phyloP scores from a whole-genome alignment of 129 eudicot genomes.

The Chrysanthemum lavandulifolium region DNA sequence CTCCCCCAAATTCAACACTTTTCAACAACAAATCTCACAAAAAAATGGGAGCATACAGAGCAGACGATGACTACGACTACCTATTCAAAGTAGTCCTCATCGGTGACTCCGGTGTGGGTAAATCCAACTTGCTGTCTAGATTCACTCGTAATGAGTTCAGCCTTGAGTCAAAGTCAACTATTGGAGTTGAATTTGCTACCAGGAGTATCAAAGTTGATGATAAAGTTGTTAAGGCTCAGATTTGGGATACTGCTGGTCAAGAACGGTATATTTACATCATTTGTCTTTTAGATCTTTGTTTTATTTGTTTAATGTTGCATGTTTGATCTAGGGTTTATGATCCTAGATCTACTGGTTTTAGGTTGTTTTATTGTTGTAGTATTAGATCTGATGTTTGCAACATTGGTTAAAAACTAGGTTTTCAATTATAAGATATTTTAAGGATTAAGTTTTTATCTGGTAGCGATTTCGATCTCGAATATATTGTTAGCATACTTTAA shows the following conservation, averaged over 20 bases:
- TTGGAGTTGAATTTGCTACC: slow-evolving; percentile 52
- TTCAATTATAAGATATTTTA: too few relatives aligned
- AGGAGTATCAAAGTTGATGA: slow-evolving; percentile 38
- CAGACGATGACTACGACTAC: slow-evolving; percentile 59
- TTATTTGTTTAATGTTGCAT: neutral
- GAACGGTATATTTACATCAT: slow-evolving; percentile 43
- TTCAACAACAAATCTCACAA: neutral
- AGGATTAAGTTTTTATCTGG: too few relatives aligned
- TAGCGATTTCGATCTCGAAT: too few relatives aligned
- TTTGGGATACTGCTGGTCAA: slow-evolving; percentile 75
- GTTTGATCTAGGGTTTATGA: neutral
- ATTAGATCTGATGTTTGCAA: slow-evolving; percentile 19
- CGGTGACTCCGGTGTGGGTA: slow-evolving; percentile 49
- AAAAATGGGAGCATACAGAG: slow-evolving; percentile 54
- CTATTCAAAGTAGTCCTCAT: slow-evolving; percentile 46
- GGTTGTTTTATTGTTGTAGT: neutral
- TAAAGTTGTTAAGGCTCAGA: slow-evolving; percentile 72
- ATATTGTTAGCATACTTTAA: too few relatives aligned
- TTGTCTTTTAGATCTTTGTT: neutral
- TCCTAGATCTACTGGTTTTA: slow-evolving; percentile 9
- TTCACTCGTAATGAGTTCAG: slow-evolving; percentile 52
- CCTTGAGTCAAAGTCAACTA: slow-evolving; percentile 46
- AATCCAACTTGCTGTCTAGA: slow-evolving; percentile 40
- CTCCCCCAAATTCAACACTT: slow-evolving; percentile 11
- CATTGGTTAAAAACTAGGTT: neutral